Percentiles rank a stretch among this genome's conserved stretches.
Evolutionary conservation across 1,284 basidiomycete genomes (phyloP).

Genomic region (Pascua sp.): DNA sequence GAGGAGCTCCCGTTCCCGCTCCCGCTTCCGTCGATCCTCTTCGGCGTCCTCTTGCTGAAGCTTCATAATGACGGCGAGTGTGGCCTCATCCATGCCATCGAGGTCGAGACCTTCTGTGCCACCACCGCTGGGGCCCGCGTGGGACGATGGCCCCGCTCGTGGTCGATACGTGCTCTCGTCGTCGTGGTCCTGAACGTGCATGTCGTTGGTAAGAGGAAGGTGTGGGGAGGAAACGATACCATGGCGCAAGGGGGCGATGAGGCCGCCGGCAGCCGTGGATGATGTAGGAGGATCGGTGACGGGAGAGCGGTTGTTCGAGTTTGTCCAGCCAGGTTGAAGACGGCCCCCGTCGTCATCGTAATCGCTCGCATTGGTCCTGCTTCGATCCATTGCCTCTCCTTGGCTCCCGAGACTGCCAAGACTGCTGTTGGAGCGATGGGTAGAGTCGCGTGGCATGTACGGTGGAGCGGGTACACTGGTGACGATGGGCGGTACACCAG

Average conservation of each 20-base stretch:
- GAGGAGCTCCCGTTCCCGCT: constrained; percentile 15
- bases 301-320: neutral
- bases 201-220: neutral
- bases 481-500: constrained; percentile 29
- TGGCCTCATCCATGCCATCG: constrained; percentile 1
- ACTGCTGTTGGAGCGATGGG: constrained; percentile 41
- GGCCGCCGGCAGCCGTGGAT: neutral
- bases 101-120: neutral
- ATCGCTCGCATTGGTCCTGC: constrained; percentile 7
- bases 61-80: constrained; percentile 28
- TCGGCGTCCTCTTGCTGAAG: constrained; percentile 39
- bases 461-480: constrained; percentile 18
- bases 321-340: neutral
- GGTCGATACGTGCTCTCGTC: constrained; percentile 9
- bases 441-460: constrained; percentile 11
- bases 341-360: neutral
- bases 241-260: neutral
- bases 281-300: neutral
- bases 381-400: constrained; percentile 31
- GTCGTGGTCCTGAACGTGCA: neutral
- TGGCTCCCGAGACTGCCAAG: constrained; percentile 33
- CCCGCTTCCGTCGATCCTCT: constrained; percentile 16
- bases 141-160: neutral
- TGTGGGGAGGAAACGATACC: constrained; percentile 5
- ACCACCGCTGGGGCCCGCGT: neutral